These are phyloP conservation scores for Cutaneotrichosporon cavernicola DNA, from an alignment of 1,284 basidiomycete species.

Conservation along the genomic window DNA sequence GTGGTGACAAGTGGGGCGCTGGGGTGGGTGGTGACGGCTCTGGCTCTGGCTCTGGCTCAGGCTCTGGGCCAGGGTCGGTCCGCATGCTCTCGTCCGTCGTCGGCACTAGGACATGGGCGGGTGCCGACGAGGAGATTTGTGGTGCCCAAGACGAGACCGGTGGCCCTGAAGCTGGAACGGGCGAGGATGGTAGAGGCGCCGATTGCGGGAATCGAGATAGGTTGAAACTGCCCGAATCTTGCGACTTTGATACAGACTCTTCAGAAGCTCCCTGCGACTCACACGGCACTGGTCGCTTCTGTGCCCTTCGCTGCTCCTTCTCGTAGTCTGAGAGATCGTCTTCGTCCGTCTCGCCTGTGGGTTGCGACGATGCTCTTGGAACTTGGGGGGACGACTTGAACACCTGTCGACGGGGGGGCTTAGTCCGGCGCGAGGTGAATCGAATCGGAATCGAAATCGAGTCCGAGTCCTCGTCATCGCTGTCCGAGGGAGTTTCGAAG, in stretches of 20 bases:
- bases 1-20: not conserved
- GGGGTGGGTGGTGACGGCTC: not conserved
- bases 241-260: slow-evolving; percentile 21
- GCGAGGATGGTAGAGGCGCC: not conserved
- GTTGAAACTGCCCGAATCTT: slow-evolving; percentile 17
- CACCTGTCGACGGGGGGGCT: not conserved
- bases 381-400: not conserved
- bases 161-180: not conserved
- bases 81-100: slow-evolving; percentile 21
- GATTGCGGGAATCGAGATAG: slow-evolving; percentile 11
- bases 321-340: slow-evolving; percentile 33
- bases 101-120: slow-evolving; percentile 14
- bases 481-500: not conserved
- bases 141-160: slow-evolving; percentile 4
- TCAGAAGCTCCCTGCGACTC: not conserved
- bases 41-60: not conserved
- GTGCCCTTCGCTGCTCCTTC: slow-evolving; percentile 10
- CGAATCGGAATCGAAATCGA: not conserved
- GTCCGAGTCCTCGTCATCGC: slow-evolving; percentile 1
- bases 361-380: not conserved
- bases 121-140: not conserved
- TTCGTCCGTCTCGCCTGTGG: slow-evolving; percentile 12
- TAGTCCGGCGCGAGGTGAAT: not conserved
- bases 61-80: not conserved
- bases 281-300: slow-evolving; percentile 3